phyloP scores from a whole-genome alignment of 805 yeast genomes.

The Blastobotrys muscicola region DNA sequence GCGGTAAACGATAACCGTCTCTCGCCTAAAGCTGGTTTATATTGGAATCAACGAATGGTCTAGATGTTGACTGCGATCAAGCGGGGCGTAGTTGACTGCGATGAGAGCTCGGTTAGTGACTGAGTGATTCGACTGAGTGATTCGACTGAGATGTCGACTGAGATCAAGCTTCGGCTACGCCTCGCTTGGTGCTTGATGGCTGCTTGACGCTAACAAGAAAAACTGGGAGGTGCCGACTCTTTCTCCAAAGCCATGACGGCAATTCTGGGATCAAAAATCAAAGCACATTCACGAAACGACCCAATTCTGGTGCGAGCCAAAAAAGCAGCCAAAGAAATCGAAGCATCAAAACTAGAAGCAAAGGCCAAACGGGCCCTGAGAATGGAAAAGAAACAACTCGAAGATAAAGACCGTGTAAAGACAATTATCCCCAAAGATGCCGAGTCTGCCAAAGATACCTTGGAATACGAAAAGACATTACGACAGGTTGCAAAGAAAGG shows the following conservation, averaged over 20 bases:
- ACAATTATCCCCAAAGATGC: conserved; percentile 56
- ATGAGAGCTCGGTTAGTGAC: too few species aligned
- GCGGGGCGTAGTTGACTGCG: too few species aligned
- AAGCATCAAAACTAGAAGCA: conserved; percentile 69
- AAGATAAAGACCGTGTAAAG: conserved; percentile 58
- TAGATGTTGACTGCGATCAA: too few species aligned
- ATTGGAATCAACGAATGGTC: too few species aligned
- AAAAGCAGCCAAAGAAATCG: conserved; percentile 62
- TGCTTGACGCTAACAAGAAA: conserved; percentile 31
- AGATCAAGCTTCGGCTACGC: too few species aligned
- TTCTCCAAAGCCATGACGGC: conserved; percentile 81
- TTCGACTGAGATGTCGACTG: too few species aligned
- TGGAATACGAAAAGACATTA: conserved; percentile 60
- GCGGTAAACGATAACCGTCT: too few species aligned
- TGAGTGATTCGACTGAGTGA: too few species aligned
- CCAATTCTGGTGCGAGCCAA: conserved; percentile 84
- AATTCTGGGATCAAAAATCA: conserved; percentile 72
- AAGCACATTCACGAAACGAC: conserved; percentile 80
- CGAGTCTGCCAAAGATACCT: conserved; percentile 41
- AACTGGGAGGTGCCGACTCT: conserved; percentile 56
- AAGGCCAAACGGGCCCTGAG: conserved; percentile 67
- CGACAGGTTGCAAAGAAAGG: conserved; percentile 83
- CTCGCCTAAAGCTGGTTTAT: too few species aligned
- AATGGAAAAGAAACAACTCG: conserved; percentile 58
- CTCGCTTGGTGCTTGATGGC: too few species aligned